Conservation (phyloP, 495 filamentous ascomycete genomes). For the Penicillium ucsense region DNA sequence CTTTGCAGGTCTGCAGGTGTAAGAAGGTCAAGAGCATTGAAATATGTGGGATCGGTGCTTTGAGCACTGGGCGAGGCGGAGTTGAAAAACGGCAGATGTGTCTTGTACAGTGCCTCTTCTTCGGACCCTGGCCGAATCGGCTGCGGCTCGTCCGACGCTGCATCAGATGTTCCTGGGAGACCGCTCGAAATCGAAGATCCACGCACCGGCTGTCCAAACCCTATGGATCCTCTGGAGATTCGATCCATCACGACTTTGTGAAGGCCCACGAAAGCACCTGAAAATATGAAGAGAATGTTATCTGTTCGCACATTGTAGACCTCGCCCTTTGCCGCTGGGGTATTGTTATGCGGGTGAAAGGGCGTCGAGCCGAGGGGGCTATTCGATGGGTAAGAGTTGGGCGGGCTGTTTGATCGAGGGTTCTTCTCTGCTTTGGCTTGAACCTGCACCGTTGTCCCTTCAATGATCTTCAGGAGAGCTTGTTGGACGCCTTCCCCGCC, state of each 20-base stretch:
- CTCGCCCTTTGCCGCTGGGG: conserved; percentile 58
- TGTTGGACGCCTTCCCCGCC: conserved; percentile 93
- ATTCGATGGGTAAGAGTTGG: conserved; percentile 38
- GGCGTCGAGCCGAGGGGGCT: conserved; percentile 38
- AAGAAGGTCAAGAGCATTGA: conserved; percentile 74
- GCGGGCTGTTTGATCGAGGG: conserved; percentile 37
- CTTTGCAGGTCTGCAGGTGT: conserved; percentile 76
- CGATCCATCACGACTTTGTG: conserved; percentile 82
- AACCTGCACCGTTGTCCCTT: conserved; percentile 81
- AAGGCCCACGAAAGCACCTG: conserved; percentile 88
- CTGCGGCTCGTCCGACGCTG: conserved; percentile 33
- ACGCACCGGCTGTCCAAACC: conserved; percentile 79
- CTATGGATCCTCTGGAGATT: conserved; percentile 79
- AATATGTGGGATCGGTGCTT: conserved; percentile 37
- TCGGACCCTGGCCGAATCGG: conserved; percentile 41
- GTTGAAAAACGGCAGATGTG: conserved; percentile 58
- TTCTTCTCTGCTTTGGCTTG: conserved; percentile 72
- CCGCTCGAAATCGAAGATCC: conserved; percentile 22
- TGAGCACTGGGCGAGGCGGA: conserved; percentile 24
- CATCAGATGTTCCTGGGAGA: conserved; percentile 12
- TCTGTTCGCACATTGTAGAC: conserved; percentile 86
- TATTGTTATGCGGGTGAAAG: conserved; percentile 28
- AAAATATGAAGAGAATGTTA: conserved; percentile 94
- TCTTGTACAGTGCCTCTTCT: conserved; percentile 53
- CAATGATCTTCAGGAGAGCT: conserved; percentile 88